Conservation (phyloP, 1,284 basidiomycete species). For the Sparassis latifolia region DNA sequence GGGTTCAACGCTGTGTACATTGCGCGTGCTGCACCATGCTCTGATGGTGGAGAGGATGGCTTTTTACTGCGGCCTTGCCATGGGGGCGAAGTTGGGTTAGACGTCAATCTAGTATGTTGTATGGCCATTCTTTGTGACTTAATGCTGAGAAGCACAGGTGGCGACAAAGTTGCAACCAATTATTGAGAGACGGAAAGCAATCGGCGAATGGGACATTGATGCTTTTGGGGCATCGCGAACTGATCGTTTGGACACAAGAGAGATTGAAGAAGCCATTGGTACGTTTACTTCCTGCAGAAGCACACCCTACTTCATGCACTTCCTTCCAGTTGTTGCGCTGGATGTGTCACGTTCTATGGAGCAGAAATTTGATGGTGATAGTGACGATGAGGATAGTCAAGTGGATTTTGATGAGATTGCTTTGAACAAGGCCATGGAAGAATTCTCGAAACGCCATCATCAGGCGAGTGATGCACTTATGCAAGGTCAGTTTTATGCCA, state of each 20-base stretch:
- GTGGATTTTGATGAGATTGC: constrained; percentile 3
- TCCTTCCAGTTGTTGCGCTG: constrained; percentile 2
- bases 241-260: constrained; percentile 6
- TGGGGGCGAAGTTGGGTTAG: constrained; percentile 9
- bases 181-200: constrained; percentile 2
- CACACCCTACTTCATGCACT: background rate
- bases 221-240: constrained; percentile 3
- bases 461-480: background rate
- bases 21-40: constrained; percentile 4
- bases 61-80: constrained; percentile 7
- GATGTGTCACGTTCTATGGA: constrained; percentile 8
- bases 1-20: constrained; percentile 6
- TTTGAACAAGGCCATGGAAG: background rate
- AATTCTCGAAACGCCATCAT: background rate
- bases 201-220: constrained; percentile 5
- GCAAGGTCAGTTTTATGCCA: too few species aligned
- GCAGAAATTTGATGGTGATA: constrained; percentile 4
- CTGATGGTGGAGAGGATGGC: background rate
- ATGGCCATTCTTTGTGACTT: background rate
- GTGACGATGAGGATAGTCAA: background rate
- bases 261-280: constrained; percentile 8
- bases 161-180: constrained; percentile 5
- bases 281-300: background rate
- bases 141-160: background rate
- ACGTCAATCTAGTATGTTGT: constrained; percentile 5